A percentile compares a stretch with the other conserved stretches of the same genome.
Conservation (phyloP, 495 filamentous ascomycete genomes). For the Aspergillus sparsus region DNA sequence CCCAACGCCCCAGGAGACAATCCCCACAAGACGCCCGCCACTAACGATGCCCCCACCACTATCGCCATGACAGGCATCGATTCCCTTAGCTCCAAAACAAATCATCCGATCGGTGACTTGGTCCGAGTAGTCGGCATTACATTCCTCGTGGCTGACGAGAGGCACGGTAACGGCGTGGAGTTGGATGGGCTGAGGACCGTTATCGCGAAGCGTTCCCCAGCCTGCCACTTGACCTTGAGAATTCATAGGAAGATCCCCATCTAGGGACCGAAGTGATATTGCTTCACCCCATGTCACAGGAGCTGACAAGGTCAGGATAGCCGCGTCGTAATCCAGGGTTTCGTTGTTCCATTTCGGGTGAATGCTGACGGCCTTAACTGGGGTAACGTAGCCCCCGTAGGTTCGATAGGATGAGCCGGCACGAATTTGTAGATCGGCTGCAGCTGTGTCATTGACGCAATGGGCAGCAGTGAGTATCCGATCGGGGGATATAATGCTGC, state of each 20-base stretch:
- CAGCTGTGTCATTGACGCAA: slow-evolving; percentile 7
- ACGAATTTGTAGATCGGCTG: slow-evolving; percentile 10
- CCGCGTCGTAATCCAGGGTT: slow-evolving; percentile 14
- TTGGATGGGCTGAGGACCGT: not conserved
- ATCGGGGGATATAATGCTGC: slow-evolving; percentile 11
- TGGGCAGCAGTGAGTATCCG: slow-evolving; percentile 19
- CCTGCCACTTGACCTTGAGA: slow-evolving; percentile 7
- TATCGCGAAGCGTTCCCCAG: slow-evolving; percentile 5
- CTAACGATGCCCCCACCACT: slow-evolving; percentile 9
- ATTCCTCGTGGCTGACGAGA: slow-evolving; percentile 4
- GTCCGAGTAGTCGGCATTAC: not conserved
- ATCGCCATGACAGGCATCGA: slow-evolving; percentile 16
- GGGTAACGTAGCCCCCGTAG: slow-evolving; percentile 7
- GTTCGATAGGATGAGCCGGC: slow-evolving; percentile 1
- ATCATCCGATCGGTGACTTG: slow-evolving; percentile 14
- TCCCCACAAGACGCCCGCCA: slow-evolving; percentile 10
- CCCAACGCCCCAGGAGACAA: slow-evolving; percentile 20
- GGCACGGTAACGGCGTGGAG: slow-evolving; percentile 11
- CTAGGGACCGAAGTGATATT: not conserved
- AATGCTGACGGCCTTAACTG: not conserved
- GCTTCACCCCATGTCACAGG: not conserved
- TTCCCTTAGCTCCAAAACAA: slow-evolving; percentile 14
- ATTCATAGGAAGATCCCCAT: not conserved
- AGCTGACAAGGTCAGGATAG: slow-evolving; percentile 6
- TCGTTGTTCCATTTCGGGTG: slow-evolving; percentile 11